Conservation (phyloP, 1,284 basidiomycete species). For the Wolfiporia cocos region DNA sequence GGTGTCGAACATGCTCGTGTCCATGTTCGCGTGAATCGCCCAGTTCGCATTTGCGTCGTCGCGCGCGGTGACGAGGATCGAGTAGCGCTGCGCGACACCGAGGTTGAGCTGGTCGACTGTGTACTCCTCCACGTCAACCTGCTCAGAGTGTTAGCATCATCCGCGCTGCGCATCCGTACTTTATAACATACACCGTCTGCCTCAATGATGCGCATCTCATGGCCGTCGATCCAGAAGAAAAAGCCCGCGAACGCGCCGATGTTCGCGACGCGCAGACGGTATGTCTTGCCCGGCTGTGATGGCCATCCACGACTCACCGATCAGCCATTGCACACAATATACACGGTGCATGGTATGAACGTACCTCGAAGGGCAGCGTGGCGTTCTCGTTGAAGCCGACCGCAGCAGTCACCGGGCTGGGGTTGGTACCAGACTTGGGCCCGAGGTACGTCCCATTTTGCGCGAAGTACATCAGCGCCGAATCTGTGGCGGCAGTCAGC, state of each 20-base stretch:
- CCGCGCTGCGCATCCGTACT: neutral
- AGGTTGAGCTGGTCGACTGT: conserved; percentile 67
- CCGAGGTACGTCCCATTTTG: conserved; percentile 69
- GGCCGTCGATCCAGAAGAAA: conserved; percentile 88
- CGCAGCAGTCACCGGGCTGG: conserved; percentile 41
- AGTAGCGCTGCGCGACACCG: conserved; percentile 91
- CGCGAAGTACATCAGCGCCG: conserved; percentile 81
- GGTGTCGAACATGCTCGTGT: conserved; percentile 80
- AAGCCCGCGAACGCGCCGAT: conserved; percentile 69
- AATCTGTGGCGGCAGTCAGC: conserved; percentile 48
- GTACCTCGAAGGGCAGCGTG: conserved; percentile 65
- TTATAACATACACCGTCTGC: conserved; percentile 69
- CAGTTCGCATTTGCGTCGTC: conserved; percentile 84
- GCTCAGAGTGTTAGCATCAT: neutral
- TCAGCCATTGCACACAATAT: conserved; percentile 25
- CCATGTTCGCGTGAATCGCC: conserved; percentile 89
- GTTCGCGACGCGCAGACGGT: conserved; percentile 75
- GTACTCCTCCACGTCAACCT: conserved; percentile 75
- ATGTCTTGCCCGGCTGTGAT: conserved; percentile 66
- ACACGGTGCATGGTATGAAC: too few relatives aligned
- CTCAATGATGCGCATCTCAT: conserved; percentile 87
- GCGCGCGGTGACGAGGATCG: conserved; percentile 83
- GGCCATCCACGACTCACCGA: neutral
- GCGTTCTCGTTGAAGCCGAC: conserved; percentile 86
- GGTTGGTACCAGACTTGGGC: conserved; percentile 44